A percentile compares a stretch with the other conserved stretches of the same genome.
These are phyloP conservation scores for Lagerstroemia speciosa DNA, from an alignment of 345 rosid genomes.

Conservation along the genomic window DNA sequence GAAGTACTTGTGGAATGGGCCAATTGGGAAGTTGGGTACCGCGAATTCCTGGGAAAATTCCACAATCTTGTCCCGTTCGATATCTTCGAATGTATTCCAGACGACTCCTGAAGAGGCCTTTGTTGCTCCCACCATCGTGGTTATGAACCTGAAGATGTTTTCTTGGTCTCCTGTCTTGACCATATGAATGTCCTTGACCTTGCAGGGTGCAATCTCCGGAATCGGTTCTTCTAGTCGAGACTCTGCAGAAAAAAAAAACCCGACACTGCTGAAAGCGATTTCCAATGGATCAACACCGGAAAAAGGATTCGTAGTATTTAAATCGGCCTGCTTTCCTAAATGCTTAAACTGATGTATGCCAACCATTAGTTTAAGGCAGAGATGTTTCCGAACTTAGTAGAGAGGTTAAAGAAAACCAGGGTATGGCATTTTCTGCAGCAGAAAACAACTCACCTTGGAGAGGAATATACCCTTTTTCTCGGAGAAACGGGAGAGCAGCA, in stretches of 20 bases:
- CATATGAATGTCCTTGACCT: conserved; percentile 19
- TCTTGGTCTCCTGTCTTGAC: conserved; percentile 4
- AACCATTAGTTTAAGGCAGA: neutral
- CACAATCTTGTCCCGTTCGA: conserved; percentile 15
- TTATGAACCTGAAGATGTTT: neutral
- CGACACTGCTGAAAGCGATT: neutral
- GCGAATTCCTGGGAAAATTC: conserved; percentile 5
- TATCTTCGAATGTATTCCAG: conserved; percentile 21
- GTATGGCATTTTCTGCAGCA: too few relatives aligned
- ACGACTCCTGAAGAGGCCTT: conserved; percentile 23
- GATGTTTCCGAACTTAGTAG: too few relatives aligned
- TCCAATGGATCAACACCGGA: neutral
- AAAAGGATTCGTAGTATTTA: neutral
- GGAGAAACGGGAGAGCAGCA: conserved; percentile 20
- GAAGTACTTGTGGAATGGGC: conserved; percentile 30
- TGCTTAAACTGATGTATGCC: neutral
- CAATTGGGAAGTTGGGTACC: conserved; percentile 21
- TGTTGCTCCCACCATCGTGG: conserved; percentile 7
- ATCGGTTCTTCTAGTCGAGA: conserved; percentile 14
- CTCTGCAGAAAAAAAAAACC: neutral
- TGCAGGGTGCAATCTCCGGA: conserved; percentile 20
- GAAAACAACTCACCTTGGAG: conserved; percentile 10
- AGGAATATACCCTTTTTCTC: conserved; percentile 26
- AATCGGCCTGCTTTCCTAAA: neutral
- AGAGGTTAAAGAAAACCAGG: too few relatives aligned